Conservation (phyloP, 352 stramenopile species). For the Pythium biforme region DNA sequence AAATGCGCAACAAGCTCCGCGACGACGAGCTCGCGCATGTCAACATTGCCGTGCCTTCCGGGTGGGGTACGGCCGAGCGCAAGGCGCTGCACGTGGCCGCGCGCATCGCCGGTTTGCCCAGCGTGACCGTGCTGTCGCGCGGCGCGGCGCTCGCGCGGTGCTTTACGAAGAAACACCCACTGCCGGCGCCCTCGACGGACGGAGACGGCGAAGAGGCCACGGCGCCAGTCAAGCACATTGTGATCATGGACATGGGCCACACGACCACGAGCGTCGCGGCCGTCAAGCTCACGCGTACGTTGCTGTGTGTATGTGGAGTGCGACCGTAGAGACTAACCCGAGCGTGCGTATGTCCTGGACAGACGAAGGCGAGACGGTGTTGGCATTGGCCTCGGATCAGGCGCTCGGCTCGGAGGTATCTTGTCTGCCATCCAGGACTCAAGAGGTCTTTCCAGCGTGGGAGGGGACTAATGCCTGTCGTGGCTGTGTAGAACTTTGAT, state of each 20-base stretch:
- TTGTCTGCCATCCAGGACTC: too few species aligned
- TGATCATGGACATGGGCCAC: conserved; percentile 89
- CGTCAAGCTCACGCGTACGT: conserved; percentile 60
- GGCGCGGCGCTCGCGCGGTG: conserved; percentile 66
- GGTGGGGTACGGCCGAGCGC: conserved; percentile 58
- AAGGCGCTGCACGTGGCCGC: conserved; percentile 43
- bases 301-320: neutral
- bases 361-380: conserved; percentile 50
- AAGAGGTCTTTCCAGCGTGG: too few species aligned
- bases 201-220: conserved; percentile 19
- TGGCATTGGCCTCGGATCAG: conserved; percentile 55
- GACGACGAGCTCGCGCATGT: conserved; percentile 45
- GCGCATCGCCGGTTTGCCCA: conserved; percentile 62
- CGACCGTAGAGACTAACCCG: neutral
- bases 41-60: conserved; percentile 61
- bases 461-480: too few species aligned
- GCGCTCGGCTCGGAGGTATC: conserved; percentile 56
- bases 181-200: conserved; percentile 30
- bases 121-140: conserved; percentile 46
- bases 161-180: conserved; percentile 83
- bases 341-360: neutral
- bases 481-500: conserved; percentile 52
- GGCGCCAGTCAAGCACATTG: conserved; percentile 61
- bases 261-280: conserved; percentile 70
- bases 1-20: conserved; percentile 60